Conservation (phyloP, 495 filamentous ascomycete genomes). For the Penicillium pulvis region DNA sequence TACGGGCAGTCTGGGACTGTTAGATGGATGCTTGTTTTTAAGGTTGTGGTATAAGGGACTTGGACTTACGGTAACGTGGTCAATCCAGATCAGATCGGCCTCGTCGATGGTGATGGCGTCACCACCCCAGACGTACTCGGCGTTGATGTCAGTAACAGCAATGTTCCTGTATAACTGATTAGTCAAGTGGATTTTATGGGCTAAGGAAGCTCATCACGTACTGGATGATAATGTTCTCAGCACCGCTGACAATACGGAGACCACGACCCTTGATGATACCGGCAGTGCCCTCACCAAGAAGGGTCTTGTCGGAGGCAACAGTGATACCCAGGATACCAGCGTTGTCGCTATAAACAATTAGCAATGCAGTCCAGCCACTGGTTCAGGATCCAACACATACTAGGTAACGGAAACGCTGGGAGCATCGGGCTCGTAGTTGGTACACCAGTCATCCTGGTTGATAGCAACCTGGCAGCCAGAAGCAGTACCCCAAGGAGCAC, state of each 20-base stretch:
- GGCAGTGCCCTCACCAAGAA: constrained; percentile 39
- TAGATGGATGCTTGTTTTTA: constrained; percentile 4
- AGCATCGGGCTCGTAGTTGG: constrained; percentile 40
- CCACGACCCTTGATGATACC: constrained; percentile 50
- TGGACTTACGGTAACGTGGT: constrained; percentile 42
- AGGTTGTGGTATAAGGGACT: neutral
- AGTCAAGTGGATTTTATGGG: neutral
- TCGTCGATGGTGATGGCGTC: constrained; percentile 49
- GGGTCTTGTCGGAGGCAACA: constrained; percentile 48
- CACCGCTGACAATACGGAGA: constrained; percentile 46
- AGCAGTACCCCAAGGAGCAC: constrained; percentile 47
- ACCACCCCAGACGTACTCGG: constrained; percentile 53
- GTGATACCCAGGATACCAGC: constrained; percentile 47
- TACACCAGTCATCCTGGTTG: constrained; percentile 52
- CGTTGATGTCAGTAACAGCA: constrained; percentile 50
- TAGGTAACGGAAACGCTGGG: constrained; percentile 43
- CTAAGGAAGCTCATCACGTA: constrained; percentile 10
- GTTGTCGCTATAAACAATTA: constrained; percentile 32
- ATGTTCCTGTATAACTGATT: constrained; percentile 36
- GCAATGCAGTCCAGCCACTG: neutral
- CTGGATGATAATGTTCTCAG: constrained; percentile 51
- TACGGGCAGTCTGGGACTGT: constrained; percentile 38
- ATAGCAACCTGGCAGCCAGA: constrained; percentile 54
- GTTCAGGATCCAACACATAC: constrained; percentile 10
- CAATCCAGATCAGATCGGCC: constrained; percentile 49